These are phyloP conservation scores for Lentithecium fluviatile DNA, from an alignment of 495 filamentous ascomycete species.

Conservation along the genomic window DNA sequence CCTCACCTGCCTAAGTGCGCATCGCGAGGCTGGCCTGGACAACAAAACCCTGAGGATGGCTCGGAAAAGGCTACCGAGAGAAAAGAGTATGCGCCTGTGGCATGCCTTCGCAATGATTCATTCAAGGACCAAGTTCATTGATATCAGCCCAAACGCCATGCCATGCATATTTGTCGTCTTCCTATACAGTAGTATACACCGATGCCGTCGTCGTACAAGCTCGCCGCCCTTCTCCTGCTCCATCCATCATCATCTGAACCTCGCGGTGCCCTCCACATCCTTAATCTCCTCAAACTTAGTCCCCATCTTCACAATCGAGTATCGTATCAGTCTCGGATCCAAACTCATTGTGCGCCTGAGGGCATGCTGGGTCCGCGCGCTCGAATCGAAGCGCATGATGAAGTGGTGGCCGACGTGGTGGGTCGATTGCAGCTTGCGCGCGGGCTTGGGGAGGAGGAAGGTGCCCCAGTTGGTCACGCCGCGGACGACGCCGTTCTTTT, in stretches of 20 bases:
- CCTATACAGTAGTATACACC: conserved; percentile 2
- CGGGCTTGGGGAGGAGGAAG: conserved; percentile 72
- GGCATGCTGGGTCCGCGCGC: conserved; percentile 64
- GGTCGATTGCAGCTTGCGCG: conserved; percentile 71
- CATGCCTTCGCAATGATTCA: no score
- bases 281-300: conserved; percentile 68
- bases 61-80: no score
- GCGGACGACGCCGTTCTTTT: conserved; percentile 83
- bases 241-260: conserved; percentile 37
- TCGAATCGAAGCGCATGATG: conserved; percentile 90
- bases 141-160: background rate
- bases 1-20: no score
- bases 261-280: conserved; percentile 58
- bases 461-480: conserved; percentile 92
- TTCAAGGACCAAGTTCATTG: background rate
- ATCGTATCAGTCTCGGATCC: conserved; percentile 87
- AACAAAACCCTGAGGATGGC: no score
- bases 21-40: no score
- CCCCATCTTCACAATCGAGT: conserved; percentile 82
- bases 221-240: background rate
- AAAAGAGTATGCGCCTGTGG: no score
- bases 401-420: conserved; percentile 92
- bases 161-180: background rate
- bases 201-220: conserved; percentile 1
- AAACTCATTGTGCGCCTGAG: conserved; percentile 74